Evolutionary conservation across 371 early-diverging fungal species (phyloP).

Genomic region (Phascolomyces articulosus): DNA sequence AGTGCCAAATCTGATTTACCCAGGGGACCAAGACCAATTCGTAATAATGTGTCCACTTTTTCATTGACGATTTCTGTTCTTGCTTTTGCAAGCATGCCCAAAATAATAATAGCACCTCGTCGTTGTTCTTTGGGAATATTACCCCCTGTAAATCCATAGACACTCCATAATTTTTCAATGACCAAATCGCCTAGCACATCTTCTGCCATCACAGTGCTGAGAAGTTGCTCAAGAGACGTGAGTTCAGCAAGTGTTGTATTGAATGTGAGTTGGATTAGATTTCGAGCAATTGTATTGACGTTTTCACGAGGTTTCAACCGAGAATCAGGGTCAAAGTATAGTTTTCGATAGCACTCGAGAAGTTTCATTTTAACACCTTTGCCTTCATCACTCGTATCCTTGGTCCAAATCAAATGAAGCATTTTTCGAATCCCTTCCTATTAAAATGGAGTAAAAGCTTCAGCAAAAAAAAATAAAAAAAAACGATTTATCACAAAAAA

Average conservation of each 20-base stretch:
- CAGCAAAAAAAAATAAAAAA: slow-evolving; percentile 5
- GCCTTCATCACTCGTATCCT: slow-evolving; percentile 83
- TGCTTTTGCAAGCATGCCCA: slow-evolving; percentile 91
- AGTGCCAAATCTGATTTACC: slow-evolving; percentile 80
- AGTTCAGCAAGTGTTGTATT: slow-evolving; percentile 89
- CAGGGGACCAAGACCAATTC: slow-evolving; percentile 84
- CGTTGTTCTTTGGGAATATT: slow-evolving; percentile 75
- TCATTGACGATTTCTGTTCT: slow-evolving; percentile 77
- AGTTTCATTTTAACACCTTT: slow-evolving; percentile 82
- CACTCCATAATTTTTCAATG: slow-evolving; percentile 84
- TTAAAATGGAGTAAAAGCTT: no score
- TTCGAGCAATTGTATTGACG: slow-evolving; percentile 67
- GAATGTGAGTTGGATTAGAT: slow-evolving; percentile 81
- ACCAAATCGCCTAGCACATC: slow-evolving; percentile 65
- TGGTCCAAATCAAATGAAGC: slow-evolving; percentile 95
- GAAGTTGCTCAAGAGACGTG: slow-evolving; percentile 90
- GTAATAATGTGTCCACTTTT: slow-evolving; percentile 79
- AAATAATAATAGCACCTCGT: slow-evolving; percentile 89
- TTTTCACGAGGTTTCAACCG: slow-evolving; percentile 60
- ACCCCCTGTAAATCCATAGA: slow-evolving; percentile 74
- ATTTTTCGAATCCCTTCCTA: slow-evolving; percentile 89
- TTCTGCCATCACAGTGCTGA: slow-evolving; percentile 74
- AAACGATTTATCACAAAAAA: no score
- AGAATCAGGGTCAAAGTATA: slow-evolving; percentile 78
- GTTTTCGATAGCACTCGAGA: slow-evolving; percentile 74